Evolutionary conservation across 257 asterid species (phyloP), one percentile per base, ranked within the genome.

Genomic region (Solanum tacnaense): DNA sequence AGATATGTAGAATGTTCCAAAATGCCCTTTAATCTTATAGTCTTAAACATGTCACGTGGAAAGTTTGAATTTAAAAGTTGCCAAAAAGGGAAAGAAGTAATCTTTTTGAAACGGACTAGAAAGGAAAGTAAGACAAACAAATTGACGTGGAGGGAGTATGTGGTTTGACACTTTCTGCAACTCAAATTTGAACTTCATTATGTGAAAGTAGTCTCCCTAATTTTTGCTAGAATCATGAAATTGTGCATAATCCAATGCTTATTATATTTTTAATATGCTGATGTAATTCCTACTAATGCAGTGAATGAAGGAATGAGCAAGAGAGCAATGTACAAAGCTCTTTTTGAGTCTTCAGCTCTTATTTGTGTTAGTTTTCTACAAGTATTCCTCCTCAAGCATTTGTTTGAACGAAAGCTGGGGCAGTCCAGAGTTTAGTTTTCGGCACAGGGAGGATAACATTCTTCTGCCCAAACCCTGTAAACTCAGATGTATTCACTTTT

Each of bases 271-370:
- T 31, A 82, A n/a, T 76, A 76, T 12, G 60, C 86, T 46, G 70
- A 49, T 49, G 29, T 49, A 9, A 49, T 49, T 49, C 70, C 70
- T 82, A 49, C 70, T 29, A 9, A 36, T 93, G 93, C 93, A 94
- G 98, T 94, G 91, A 94, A 94, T 56, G 96, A 96, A 90, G 91
- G 86, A 76, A 95, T 96, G 98, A 90, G 98, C 94, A 91, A 87
- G 86, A 90, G 94, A 87, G 94, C 96, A 44, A 85, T 94, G 76
- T 94, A 94, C 88, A 96, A 96, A 90, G 98, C 96, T 21, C 58
- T 94, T 1, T 87, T 89, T 6, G 98, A 96, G 91, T 96, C 98
- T 5, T 52, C 92, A 89, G 91, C 49, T 95, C 96, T 90, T 93
- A 56, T 96, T 71, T 89, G 94, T 38, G 94, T 95, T 31, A 94